Evolutionary conservation across 805 yeast genomes (phyloP), one percentile per base, ranked within the genome.

Genomic region (Candida suzukii): DNA sequence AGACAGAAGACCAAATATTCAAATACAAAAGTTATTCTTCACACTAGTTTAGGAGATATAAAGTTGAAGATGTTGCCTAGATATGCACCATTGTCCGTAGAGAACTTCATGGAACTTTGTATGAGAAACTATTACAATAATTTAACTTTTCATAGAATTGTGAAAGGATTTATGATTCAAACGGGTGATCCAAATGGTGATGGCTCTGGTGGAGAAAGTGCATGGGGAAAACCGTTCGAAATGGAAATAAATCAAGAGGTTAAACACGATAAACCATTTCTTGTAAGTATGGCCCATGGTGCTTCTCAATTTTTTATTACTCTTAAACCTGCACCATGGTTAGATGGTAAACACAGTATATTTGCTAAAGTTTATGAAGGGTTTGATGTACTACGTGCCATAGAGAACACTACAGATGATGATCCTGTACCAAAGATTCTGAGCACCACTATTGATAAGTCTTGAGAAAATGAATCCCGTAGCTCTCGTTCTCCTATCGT

Each of bases 281-380:
- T 69, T 46, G 68, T 76, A 39, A 70, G 77, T n/a, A 76, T 76
- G 82, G 81, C 80, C 39, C 76, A 76, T 47, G 76, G 76, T 51
- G 81, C 81, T 3, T 73, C 79, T 2, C 82, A 76, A 52, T 76
- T 76, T 46, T 76, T 76, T 58, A 75, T 76, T 46, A 69, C 50
- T 14, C 47, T 53, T 5, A 43, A 40, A 4, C 55, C 49, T 10
- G 42, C 49, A 18, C 33, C 63, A 1, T 78, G 77, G 66, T 65
- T 76, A 47, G 75, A 76, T 50, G 73, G 74, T 19, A 76, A 76
- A 52, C 82, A 76, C 48, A 78, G 76, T 18, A 73, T 76, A 6
- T 76, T 76, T 50, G 82, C 80, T 7, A 60, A 68, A 43, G 80
- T 76, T 19, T 61, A 70, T 29, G 38, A 46, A 41, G 82, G 82